A percentile compares a stretch with the other conserved stretches of the same genome.
These are phyloP conservation scores for Daldinia bambusicola DNA, from an alignment of 495 filamentous ascomycete genomes.

Conservation along the genomic window DNA sequence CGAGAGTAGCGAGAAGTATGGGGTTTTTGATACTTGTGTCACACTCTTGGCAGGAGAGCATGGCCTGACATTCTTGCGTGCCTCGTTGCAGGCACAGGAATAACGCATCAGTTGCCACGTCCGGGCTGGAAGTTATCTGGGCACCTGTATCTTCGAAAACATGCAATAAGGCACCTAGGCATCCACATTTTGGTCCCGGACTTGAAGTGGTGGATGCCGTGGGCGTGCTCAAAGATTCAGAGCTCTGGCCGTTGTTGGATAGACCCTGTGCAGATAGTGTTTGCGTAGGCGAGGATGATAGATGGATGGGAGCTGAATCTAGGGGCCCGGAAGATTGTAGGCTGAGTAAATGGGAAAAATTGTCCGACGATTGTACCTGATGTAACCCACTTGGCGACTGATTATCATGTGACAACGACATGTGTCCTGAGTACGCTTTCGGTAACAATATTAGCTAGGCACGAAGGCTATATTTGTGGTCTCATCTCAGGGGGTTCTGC, in stretches of 20 bases:
- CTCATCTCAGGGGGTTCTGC: not conserved
- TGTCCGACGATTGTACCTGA: not conserved
- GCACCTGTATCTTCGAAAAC: not conserved
- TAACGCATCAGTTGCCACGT: not conserved
- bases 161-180: not conserved
- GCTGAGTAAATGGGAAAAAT: not conserved
- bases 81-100: not conserved
- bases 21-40: not conserved
- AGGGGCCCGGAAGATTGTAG: not conserved
- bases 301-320: not conserved
- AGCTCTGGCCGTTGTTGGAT: not conserved
- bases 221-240: not conserved
- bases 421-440: not conserved
- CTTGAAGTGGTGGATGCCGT: not conserved
- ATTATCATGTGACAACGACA: not conserved
- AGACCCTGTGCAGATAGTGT: not conserved
- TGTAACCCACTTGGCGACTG: not conserved
- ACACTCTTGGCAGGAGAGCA: not conserved
- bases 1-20: not conserved
- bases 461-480: not conserved
- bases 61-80: not conserved
- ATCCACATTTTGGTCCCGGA: not conserved
- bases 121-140: not conserved
- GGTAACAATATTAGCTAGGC: not conserved
- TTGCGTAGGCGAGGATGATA: not conserved